Evolutionary conservation across 2,329 filamentous ascomycete genomes (phyloP), one percentile per base, ranked within the genome.

Genomic region (Fusarium pilosicola): DNA sequence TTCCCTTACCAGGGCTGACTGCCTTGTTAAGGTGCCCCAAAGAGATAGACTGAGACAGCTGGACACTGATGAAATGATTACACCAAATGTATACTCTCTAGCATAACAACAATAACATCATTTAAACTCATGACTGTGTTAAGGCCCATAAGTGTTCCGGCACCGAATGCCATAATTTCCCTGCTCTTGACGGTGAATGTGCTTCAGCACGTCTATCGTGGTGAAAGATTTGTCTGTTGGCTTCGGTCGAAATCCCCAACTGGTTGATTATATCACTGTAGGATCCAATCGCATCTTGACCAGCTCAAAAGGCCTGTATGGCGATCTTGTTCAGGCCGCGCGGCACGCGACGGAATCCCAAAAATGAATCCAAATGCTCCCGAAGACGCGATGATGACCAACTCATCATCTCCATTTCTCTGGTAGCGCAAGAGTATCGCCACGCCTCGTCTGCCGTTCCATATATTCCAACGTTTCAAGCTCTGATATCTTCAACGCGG

Each of bases 381-480:
- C 75, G 67, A 51, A 75, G 13, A 12, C 7, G 72, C 78, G 49
- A 81, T 75, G 55, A 69, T 71, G 39, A 70, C 74, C 18, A 69
- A 15, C 55, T 71, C 70, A 60, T 65, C 56, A 60, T 71, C 55
- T 58, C 60, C 61, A 67, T 55, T 61, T 45, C 44, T 69, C 62
- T 79, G 60, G 64, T 75, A 79, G 22, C 65, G 71, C 62, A 79
- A 79, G 22, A 76, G 65, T 63, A 78, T 70, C 56, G 77, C 78
- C 26, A 77, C 12, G 24, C 62, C 74, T 41, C 48, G n/a, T 67
- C 70, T 76, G 12, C 78, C 79, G 62, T 80, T 81, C 81, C 81
- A 83, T 26, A 81, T 62, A 17, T 51, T 81, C 78, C 76, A 83
- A 76, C 20, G 64, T 79, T 34, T 77, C 59, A 57, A 81, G 76